Evolutionary conservation across 345 rosid genomes (phyloP).

Genomic region (Eucalyptus sp.): DNA sequence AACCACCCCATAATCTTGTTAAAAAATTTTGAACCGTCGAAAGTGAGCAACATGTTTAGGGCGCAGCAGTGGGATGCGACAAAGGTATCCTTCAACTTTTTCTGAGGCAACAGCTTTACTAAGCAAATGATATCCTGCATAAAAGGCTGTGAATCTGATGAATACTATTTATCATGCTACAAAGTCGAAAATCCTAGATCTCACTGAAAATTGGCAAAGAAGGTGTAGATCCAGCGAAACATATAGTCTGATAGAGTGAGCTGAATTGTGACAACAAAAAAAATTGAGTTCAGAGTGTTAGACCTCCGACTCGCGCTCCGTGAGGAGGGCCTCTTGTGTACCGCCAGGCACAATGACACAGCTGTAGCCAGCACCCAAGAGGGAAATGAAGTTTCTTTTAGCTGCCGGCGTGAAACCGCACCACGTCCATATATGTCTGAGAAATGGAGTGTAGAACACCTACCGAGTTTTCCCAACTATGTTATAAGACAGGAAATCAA

Average conservation of each 20-base stretch:
- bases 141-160: background rate
- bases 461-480: background rate
- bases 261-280: background rate
- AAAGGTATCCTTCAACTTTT: background rate
- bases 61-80: background rate
- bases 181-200: background rate
- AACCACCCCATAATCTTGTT: background rate
- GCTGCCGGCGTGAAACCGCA: conserved; percentile 72
- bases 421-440: conserved; percentile 96
- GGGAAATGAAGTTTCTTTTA: conserved; percentile 51
- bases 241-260: background rate
- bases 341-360: conserved; percentile 89
- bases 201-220: background rate
- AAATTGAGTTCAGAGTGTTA: background rate
- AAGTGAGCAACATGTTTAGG: background rate
- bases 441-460: conserved; percentile 71
- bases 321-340: conserved; percentile 60
- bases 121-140: background rate
- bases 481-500: background rate
- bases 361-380: conserved; percentile 55
- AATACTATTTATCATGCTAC: background rate
- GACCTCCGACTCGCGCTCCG: conserved; percentile 75
- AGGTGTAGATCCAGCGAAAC: background rate
- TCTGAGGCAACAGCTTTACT: background rate
- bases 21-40: background rate